These are phyloP conservation scores for Rhododendron kiyosumense DNA, from an alignment of 148 eudicot species.

Conservation along the genomic window DNA sequence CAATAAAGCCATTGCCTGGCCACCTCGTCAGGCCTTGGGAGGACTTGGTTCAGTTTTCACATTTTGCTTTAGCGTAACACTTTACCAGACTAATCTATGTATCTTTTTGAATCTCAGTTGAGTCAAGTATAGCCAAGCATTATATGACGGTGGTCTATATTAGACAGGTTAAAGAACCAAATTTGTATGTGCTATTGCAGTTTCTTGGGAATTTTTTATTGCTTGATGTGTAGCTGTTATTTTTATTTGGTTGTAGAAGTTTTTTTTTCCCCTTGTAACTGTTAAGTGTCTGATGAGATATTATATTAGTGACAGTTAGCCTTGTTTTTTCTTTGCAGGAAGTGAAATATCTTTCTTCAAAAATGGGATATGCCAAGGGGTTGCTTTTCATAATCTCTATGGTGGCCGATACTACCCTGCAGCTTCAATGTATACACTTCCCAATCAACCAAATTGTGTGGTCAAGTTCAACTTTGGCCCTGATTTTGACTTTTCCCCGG, in stretches of 20 bases:
- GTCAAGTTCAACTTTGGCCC: slow-evolving; percentile 98
- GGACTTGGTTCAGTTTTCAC: not conserved
- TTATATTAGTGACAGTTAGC: not conserved
- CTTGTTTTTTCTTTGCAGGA: slow-evolving; percentile 48
- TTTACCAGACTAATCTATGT: not conserved
- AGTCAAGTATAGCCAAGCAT: not conserved
- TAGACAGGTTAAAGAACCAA: not conserved
- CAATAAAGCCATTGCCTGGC: not conserved
- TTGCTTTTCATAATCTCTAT: slow-evolving; percentile 74
- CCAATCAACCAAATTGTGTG: slow-evolving; percentile 82
- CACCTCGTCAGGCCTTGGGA: not conserved
- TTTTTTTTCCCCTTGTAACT: not conserved
- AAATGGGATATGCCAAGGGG: slow-evolving; percentile 87
- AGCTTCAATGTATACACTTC: slow-evolving; percentile 98
- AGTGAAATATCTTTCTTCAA: slow-evolving; percentile 91
- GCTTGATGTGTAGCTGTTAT: not conserved
- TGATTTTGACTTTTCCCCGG: slow-evolving; percentile 74
- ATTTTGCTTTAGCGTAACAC: not conserved
- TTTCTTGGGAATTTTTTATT: not conserved
- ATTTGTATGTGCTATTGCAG: not conserved
- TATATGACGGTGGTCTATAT: not conserved
- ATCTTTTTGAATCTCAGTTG: not conserved
- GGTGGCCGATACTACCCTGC: slow-evolving; percentile 96
- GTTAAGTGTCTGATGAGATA: not conserved
- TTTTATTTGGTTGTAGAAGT: not conserved